These are phyloP conservation scores for Firmiana major DNA, from an alignment of 345 rosid species.

Conservation along the genomic window DNA sequence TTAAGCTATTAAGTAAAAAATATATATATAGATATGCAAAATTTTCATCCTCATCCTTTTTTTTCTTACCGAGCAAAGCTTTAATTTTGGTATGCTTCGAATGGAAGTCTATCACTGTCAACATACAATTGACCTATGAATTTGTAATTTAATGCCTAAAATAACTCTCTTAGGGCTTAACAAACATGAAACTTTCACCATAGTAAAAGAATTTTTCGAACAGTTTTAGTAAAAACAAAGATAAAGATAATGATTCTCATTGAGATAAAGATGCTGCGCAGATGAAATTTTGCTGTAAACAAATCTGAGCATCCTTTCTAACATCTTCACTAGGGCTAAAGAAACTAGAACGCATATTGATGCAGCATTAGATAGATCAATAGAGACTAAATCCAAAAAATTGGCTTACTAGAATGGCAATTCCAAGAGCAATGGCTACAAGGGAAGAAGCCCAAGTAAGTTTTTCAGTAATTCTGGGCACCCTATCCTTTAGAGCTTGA, in stretches of 20 bases:
- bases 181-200: neutral
- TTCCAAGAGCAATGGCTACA: slow-evolving; percentile 79
- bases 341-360: slow-evolving; percentile 17
- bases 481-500: slow-evolving; percentile 71
- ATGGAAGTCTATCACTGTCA: too few relatives aligned
- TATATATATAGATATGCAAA: too few relatives aligned
- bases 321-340: slow-evolving; percentile 18
- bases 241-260: neutral
- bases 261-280: neutral
- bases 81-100: too few relatives aligned
- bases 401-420: slow-evolving; percentile 80
- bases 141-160: neutral
- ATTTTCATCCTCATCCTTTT: too few relatives aligned
- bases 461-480: slow-evolving; percentile 91
- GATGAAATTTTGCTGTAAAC: slow-evolving; percentile 1
- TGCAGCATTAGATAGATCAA: slow-evolving; percentile 25
- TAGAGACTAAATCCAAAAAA: slow-evolving; percentile 84
- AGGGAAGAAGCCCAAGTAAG: slow-evolving; percentile 93
- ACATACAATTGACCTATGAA: neutral
- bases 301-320: slow-evolving; percentile 22
- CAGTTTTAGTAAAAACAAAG: slow-evolving; percentile 3
- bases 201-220: neutral
- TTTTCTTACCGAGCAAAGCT: too few relatives aligned
- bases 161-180: neutral
- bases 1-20: too few relatives aligned